Evolutionary conservation across 2,329 filamentous ascomycete genomes (phyloP), one percentile per base, ranked within the genome.

Genomic region (Colletotrichum tropicicola): DNA sequence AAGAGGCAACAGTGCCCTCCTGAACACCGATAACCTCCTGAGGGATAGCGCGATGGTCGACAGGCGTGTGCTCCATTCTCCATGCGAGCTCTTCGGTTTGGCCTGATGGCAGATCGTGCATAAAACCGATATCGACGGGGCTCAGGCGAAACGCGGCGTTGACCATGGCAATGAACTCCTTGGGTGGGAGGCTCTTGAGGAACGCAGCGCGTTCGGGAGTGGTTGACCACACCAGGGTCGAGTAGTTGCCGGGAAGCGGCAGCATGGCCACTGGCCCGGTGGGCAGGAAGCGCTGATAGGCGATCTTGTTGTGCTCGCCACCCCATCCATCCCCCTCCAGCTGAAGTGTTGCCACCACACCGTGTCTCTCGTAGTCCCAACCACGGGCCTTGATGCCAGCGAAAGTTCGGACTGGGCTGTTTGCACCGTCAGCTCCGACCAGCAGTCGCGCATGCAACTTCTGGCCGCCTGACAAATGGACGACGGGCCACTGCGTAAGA

Each of bases 231-330:
- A 99, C 96, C 5, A 99, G 83, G 1, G 93, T 94, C 5, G 94
- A 91, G 74, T 88, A 87, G 68, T 92, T 91, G 19, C 92, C 92
- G 0, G 96, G 96, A 8, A 99, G 82, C 1, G 96, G 96, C 2
- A 99, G 87, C 80, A 98, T 89, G 17, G 96, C 96, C 54, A 98
- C 89, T 0, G 96, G 96, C 0, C 96, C 96, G 0, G 92, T 93
- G 4, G 96, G 96, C 13, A 99, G 83, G 81, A 99, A 99, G 58
- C 96, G 89, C 79, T 99, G 96, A 77, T 97, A 99, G 25, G 96
- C 96, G 51, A 91, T 93, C 75, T 92, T 93, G 72, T 74, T 80
- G 51, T 82, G 79, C 15, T 83, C 80, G 27, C 84, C 83, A 32
- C 81, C 83, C 80, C 83, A 86, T 35, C 85, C 86, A 48, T 82